Conservation (phyloP, 2,329 filamentous ascomycete genomes). For the Fusarium sp. region DNA sequence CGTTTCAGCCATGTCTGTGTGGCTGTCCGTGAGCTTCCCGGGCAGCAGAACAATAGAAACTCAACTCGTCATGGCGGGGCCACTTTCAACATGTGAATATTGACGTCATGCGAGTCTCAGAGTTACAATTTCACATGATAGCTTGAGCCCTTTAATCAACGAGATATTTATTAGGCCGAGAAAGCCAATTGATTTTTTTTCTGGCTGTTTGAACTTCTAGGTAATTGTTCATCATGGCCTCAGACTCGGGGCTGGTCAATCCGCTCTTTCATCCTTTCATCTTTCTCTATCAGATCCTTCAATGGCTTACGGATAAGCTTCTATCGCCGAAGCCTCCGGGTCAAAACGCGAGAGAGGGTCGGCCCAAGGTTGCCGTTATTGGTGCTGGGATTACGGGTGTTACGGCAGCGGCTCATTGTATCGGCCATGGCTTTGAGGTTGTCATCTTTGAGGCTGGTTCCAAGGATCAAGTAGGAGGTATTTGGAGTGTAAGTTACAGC, state of each 20-base stretch:
- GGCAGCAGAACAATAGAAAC: constrained; percentile 13
- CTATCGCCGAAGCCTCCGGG: constrained; percentile 78
- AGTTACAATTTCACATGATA: constrained; percentile 31
- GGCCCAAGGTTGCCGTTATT: constrained; percentile 77
- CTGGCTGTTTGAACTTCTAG: background rate
- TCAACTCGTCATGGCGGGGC: constrained; percentile 27
- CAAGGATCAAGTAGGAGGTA: constrained; percentile 77
- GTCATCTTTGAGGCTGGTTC: constrained; percentile 80
- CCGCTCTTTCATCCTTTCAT: constrained; percentile 65
- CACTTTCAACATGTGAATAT: constrained; percentile 28
- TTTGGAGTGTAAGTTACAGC: constrained; percentile 75
- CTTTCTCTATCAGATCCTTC: constrained; percentile 73
- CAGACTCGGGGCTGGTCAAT: constrained; percentile 50
- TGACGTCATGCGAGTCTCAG: constrained; percentile 42
- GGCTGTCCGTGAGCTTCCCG: constrained; percentile 9
- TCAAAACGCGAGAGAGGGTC: constrained; percentile 64
- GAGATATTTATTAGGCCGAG: background rate
- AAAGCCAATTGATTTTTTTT: background rate
- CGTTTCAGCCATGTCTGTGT: constrained; percentile 33
- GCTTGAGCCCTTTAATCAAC: background rate
- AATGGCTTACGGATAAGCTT: constrained; percentile 72
- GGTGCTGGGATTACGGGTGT: constrained; percentile 80
- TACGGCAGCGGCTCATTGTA: constrained; percentile 83
- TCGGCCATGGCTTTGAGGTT: constrained; percentile 88
- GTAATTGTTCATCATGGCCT: constrained; percentile 45